phyloP scores from a whole-genome alignment of 2,329 filamentous ascomycete genomes.

The Orbilia ellipsospora region DNA sequence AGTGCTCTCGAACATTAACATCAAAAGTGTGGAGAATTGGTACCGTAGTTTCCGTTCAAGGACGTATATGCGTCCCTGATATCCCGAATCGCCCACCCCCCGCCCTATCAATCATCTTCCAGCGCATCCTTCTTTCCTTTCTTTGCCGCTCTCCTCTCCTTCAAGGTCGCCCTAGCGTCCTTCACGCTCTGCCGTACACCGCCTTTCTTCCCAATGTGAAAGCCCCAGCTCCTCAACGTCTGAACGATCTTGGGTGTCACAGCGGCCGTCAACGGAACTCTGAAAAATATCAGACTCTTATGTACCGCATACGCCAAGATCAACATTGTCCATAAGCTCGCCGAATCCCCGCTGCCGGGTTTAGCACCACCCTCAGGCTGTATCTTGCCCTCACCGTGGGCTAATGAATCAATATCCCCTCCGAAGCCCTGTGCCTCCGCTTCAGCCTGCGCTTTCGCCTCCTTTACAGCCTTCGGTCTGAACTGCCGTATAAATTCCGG shows the following conservation, averaged over 20 bases:
- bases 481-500: slow-evolving; percentile 67
- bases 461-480: slow-evolving; percentile 56
- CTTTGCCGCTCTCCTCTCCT: slow-evolving; percentile 36
- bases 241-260: slow-evolving; percentile 95
- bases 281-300: slow-evolving; percentile 89
- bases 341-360: slow-evolving; percentile 62
- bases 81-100: background rate
- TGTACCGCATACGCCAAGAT: slow-evolving; percentile 96
- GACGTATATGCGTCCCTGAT: background rate
- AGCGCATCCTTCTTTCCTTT: slow-evolving; percentile 26
- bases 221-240: slow-evolving; percentile 85
- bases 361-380: slow-evolving; percentile 9
- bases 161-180: slow-evolving; percentile 37
- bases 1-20: slow-evolving; percentile 11
- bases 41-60: background rate
- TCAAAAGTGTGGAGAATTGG: slow-evolving; percentile 47
- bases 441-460: slow-evolving; percentile 58
- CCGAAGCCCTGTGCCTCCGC: slow-evolving; percentile 65
- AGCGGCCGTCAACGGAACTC: slow-evolving; percentile 91
- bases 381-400: slow-evolving; percentile 66
- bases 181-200: slow-evolving; percentile 60
- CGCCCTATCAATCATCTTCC: slow-evolving; percentile 25
- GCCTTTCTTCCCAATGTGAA: slow-evolving; percentile 86
- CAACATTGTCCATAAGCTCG: slow-evolving; percentile 79
- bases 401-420: slow-evolving; percentile 71